phyloP scores from a whole-genome alignment of 768 basidiomycete species.

The Suillus cothurnatus region DNA sequence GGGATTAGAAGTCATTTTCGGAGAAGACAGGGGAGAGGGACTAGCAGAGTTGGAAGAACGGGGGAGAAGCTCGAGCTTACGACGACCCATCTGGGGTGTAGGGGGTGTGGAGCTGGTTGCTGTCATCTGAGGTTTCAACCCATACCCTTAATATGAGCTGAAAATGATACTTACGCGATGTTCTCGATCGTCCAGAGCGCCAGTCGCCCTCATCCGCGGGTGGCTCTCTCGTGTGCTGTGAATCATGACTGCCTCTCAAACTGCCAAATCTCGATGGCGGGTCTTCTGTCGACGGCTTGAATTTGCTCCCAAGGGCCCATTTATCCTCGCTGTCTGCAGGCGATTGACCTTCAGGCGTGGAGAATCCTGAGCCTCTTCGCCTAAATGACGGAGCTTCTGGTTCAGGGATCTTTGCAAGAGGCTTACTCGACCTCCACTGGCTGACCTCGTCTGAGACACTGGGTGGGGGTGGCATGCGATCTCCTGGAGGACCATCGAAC shows the following conservation, averaged over 20 bases:
- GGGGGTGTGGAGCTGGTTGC: conserved; percentile 76
- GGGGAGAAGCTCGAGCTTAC: conserved; percentile 85
- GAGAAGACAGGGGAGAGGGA: conserved; percentile 78
- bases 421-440: conserved; percentile 73
- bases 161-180: conserved; percentile 59
- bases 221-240: conserved; percentile 51
- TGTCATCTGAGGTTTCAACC: conserved; percentile 30
- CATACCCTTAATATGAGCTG: conserved; percentile 15
- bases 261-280: conserved; percentile 50
- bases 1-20: conserved; percentile 60
- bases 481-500: conserved; percentile 54
- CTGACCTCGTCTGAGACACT: conserved; percentile 59
- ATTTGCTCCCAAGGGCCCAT: conserved; percentile 77
- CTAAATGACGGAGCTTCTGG: conserved; percentile 48
- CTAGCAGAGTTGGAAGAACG: conserved; percentile 69
- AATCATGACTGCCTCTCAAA: conserved; percentile 52
- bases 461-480: conserved; percentile 45
- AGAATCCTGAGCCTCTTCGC: conserved; percentile 62
- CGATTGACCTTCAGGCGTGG: conserved; percentile 42
- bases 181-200: conserved; percentile 55
- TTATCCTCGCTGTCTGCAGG: conserved; percentile 78
- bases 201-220: conserved; percentile 68
- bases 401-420: conserved; percentile 43
- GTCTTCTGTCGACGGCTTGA: conserved; percentile 54
- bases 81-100: conserved; percentile 77